Percentiles rank a stretch among this genome's conserved stretches.
These are phyloP conservation scores for Kodamaea sp. DNA, from an alignment of 1,139 yeast species.

Conservation along the genomic window DNA sequence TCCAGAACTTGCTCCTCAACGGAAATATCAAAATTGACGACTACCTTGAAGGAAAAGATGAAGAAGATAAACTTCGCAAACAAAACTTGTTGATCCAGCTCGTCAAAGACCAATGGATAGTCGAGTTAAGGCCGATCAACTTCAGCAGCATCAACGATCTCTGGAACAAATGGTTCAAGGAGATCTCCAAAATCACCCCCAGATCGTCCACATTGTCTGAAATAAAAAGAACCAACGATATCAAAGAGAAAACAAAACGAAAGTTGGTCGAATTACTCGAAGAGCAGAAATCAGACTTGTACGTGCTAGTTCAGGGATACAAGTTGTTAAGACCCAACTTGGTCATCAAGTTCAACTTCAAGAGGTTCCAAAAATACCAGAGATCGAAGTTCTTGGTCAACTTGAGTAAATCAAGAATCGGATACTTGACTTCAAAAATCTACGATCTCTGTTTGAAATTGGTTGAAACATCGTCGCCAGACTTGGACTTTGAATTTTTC, in stretches of 20 bases:
- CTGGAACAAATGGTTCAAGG: constrained; percentile 56
- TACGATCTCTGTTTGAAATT: constrained; percentile 59
- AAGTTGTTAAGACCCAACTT: constrained; percentile 48
- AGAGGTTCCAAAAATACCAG: constrained; percentile 65
- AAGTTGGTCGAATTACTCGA: constrained; percentile 42
- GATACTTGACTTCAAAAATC: constrained; percentile 64
- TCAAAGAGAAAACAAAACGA: constrained; percentile 58
- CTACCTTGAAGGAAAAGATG: constrained; percentile 46
- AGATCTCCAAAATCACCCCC: constrained; percentile 52
- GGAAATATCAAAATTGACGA: constrained; percentile 69
- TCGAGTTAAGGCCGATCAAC: constrained; percentile 32
- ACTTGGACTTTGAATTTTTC: constrained; percentile 30
- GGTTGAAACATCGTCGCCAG: constrained; percentile 60
- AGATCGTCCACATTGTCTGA: constrained; percentile 55
- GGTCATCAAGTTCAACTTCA: constrained; percentile 63
- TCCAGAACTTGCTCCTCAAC: constrained; percentile 66
- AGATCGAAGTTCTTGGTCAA: constrained; percentile 65
- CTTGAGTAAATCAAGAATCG: constrained; percentile 69
- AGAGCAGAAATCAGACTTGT: constrained; percentile 31
- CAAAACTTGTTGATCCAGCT: constrained; percentile 45
- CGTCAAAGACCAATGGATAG: constrained; percentile 60
- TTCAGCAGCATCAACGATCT: constrained; percentile 54
- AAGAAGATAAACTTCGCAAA: constrained; percentile 23
- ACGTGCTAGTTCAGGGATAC: constrained; percentile 32
- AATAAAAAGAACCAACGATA: constrained; percentile 63